phyloP scores from a whole-genome alignment of 441 rosid genomes.

The Oxalis stricta region DNA sequence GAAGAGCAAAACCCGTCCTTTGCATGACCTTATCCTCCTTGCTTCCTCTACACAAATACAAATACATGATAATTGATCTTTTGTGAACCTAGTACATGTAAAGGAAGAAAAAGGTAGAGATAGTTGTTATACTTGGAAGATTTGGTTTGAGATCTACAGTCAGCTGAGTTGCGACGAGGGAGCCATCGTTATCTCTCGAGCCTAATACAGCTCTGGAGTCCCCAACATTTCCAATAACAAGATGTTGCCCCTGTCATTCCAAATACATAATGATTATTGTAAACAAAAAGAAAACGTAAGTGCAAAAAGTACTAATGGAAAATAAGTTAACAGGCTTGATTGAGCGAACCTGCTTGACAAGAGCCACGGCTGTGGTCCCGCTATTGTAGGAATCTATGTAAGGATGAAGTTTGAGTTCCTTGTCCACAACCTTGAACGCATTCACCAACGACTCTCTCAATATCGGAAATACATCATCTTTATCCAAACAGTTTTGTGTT shows the following conservation, averaged over 20 bases:
- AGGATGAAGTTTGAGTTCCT: slow-evolving; percentile 60
- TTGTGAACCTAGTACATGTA: too few relatives aligned
- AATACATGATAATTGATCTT: too few relatives aligned
- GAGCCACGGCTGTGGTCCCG: slow-evolving; percentile 92
- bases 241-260: slow-evolving; percentile 59
- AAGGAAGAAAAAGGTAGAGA: too few relatives aligned
- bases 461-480: slow-evolving; percentile 40
- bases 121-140: slow-evolving; percentile 49
- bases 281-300: too few relatives aligned
- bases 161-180: slow-evolving; percentile 71
- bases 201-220: slow-evolving; percentile 92
- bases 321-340: neutral
- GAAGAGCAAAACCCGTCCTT: slow-evolving; percentile 85
- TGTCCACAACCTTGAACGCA: slow-evolving; percentile 88
- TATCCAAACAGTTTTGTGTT: slow-evolving; percentile 32
- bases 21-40: slow-evolving; percentile 65
- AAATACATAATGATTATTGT: too few relatives aligned
- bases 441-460: slow-evolving; percentile 73
- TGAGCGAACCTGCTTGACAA: slow-evolving; percentile 78
- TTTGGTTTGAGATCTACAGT: slow-evolving; percentile 93
- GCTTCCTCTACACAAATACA: slow-evolving; percentile 42
- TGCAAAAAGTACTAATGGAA: too few relatives aligned
- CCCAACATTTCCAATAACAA: slow-evolving; percentile 86
- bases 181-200: slow-evolving; percentile 50
- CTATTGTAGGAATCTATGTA: slow-evolving; percentile 81